Evolutionary conservation across 805 yeast genomes (phyloP).

Genomic region (Sugiyamaella floridensis): DNA sequence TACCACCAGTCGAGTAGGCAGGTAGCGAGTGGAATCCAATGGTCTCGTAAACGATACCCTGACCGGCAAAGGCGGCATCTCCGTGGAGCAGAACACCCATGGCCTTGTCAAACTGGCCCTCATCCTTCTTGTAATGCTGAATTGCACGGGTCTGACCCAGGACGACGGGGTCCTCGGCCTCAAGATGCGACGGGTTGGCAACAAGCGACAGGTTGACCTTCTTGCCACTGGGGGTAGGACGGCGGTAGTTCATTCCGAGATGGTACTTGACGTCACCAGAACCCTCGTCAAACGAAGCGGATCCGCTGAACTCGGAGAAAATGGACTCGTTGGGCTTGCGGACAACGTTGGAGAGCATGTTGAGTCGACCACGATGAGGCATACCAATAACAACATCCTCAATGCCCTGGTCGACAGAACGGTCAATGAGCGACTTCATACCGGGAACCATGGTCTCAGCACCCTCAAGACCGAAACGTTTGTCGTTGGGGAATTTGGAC

Average conservation of each 20-base stretch:
- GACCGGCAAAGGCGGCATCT: constrained; percentile 98
- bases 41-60: constrained; percentile 98
- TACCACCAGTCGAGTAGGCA: constrained; percentile 97
- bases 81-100: constrained; percentile 92
- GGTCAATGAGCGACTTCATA: constrained; percentile 90
- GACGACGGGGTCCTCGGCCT: constrained; percentile 98
- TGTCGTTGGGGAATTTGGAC: constrained; percentile 95
- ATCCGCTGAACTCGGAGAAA: constrained; percentile 92
- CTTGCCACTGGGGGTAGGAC: constrained; percentile 98
- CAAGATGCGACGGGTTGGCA: constrained; percentile 98
- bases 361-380: constrained; percentile 99
- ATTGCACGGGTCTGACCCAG: constrained; percentile 96
- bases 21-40: constrained; percentile 91
- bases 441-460: constrained; percentile 96
- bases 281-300: constrained; percentile 86
- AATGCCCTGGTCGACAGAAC: constrained; percentile 76
- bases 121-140: constrained; percentile 84
- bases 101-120: constrained; percentile 77
- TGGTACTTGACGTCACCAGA: constrained; percentile 99
- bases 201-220: constrained; percentile 91
- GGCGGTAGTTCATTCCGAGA: constrained; percentile 96
- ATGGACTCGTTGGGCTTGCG: constrained; percentile 98
- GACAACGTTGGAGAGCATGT: constrained; percentile 95
- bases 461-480: constrained; percentile 98
- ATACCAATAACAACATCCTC: constrained; percentile 97